These are phyloP conservation scores for Rehmannia glutinosa DNA, from an alignment of 257 asterid genomes.

Conservation along the genomic window DNA sequence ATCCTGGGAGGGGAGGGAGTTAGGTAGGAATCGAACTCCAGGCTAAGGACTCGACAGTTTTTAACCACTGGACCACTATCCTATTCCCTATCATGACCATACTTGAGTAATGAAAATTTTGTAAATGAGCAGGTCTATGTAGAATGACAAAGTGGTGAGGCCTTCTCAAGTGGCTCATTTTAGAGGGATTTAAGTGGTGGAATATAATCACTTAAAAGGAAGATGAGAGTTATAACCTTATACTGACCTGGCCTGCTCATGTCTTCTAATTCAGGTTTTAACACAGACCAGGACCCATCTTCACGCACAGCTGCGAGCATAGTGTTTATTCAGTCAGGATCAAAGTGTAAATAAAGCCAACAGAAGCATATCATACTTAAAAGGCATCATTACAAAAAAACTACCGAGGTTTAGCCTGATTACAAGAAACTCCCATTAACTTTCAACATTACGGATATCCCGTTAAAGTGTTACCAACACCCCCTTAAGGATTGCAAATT, in stretches of 20 bases:
- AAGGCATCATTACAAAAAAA: too few species aligned
- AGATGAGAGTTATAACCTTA: not conserved
- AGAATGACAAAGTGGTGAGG: not conserved
- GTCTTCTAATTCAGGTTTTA: conserved; percentile 56
- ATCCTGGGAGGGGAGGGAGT: too few species aligned
- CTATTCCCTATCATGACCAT: too few species aligned
- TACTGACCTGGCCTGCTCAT: conserved; percentile 49
- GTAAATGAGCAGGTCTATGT: not conserved
- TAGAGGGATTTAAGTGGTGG: too few species aligned
- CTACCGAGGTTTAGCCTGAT: too few species aligned
- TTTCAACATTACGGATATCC: too few species aligned
- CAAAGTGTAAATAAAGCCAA: not conserved
- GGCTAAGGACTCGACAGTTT: too few species aligned
- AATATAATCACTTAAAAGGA: not conserved
- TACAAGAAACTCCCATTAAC: too few species aligned
- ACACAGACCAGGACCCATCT: conserved; percentile 92
- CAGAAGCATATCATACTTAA: not conserved
- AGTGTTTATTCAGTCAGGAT: conserved; percentile 7
- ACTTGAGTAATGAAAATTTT: not conserved
- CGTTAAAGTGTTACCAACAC: too few species aligned
- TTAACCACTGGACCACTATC: too few species aligned
- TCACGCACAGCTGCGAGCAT: conserved; percentile 63
- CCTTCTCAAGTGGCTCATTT: not conserved
- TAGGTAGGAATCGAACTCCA: too few species aligned
- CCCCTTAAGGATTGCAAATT: too few species aligned